A percentile compares a stretch with the other conserved stretches of the same genome.
Evolutionary conservation across 2,329 filamentous ascomycete genomes (phyloP).

Genomic region (Stemphylium beticola): DNA sequence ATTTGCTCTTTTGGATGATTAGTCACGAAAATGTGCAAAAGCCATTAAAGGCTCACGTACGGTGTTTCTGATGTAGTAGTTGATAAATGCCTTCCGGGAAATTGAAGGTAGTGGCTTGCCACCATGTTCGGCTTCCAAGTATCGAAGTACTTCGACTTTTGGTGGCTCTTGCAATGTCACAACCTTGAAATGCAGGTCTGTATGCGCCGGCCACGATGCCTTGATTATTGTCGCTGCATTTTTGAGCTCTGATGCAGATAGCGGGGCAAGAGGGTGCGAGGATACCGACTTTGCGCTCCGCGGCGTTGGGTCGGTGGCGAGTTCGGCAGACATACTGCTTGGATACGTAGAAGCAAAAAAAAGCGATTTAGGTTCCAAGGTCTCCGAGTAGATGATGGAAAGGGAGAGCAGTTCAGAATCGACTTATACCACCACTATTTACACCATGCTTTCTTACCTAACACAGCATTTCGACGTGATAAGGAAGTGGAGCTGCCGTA

Average conservation of each 20-base stretch:
- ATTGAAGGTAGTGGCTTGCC: constrained; percentile 59
- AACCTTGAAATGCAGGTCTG: constrained; percentile 68
- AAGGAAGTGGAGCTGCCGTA: constrained; percentile 27
- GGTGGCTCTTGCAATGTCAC: constrained; percentile 70
- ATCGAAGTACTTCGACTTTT: constrained; percentile 65
- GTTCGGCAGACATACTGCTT: constrained; percentile 38
- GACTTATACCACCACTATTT: background rate
- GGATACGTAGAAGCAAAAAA: background rate
- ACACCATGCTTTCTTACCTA: constrained; percentile 9
- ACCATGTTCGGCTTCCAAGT: constrained; percentile 67
- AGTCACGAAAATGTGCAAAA: background rate
- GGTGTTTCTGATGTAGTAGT: constrained; percentile 66
- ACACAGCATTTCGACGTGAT: constrained; percentile 18
- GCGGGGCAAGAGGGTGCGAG: constrained; percentile 65
- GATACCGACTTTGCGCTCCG: constrained; percentile 29
- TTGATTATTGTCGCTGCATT: constrained; percentile 58
- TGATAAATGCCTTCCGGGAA: constrained; percentile 61
- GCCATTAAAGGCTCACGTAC: constrained; percentile 46
- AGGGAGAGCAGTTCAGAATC: background rate
- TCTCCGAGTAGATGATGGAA: background rate
- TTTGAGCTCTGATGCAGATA: constrained; percentile 64
- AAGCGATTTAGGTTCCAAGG: background rate
- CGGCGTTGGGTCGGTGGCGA: constrained; percentile 29
- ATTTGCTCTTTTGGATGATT: constrained; percentile 59
- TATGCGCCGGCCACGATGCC: constrained; percentile 61